Evolutionary conservation across 306 rosid genomes (phyloP), one percentile per base, ranked within the genome.

Genomic region (Sphenostylis stenocarpa): DNA sequence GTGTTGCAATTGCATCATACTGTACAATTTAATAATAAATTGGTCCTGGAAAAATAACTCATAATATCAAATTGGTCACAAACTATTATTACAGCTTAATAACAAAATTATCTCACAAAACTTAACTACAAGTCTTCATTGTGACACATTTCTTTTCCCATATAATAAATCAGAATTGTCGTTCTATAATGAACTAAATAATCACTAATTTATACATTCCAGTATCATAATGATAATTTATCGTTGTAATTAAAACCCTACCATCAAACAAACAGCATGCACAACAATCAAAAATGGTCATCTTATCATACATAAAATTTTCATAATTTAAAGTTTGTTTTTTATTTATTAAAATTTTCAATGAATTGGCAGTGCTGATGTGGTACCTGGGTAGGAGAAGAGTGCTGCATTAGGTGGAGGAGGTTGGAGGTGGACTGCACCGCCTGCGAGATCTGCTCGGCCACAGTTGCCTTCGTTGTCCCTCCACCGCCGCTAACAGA

Each of bases 361-460:
- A 56, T 11, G n/a, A 56, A 56, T 43, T 74, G 29, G 41, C 1
- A 60, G 0, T 41, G 0, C 43, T 15, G 72, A 41, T 21, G 36
- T 6, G 5, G 69, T 72, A 75, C 98, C 90, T 94, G 91, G 67
- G 96, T 75, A 34, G 88, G 84, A 73, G 97, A 91, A 43, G 98
- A 84, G 31, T 91, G 90, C 44, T 88, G 96, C 96, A 94, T 94
- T 63, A 94, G 91, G 34, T 87, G 91, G 75, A 94, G 89, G 75
- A 94, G 91, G 67, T 91, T 91, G 78, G 97, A 89, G 43, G 93
- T 91, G 72, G 98, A 94, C 58, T 83, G 91, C 17, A 94, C 90
- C 16, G 95, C 87, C 84, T 90, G 97, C 36, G 96, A 87, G 49
- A 94, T 91, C 75, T 94, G 98, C 61, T 94, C 97, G 16, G 90